These are phyloP conservation scores for Collybiopsis luxurians DNA, from an alignment of 768 basidiomycete genomes.

Conservation along the genomic window DNA sequence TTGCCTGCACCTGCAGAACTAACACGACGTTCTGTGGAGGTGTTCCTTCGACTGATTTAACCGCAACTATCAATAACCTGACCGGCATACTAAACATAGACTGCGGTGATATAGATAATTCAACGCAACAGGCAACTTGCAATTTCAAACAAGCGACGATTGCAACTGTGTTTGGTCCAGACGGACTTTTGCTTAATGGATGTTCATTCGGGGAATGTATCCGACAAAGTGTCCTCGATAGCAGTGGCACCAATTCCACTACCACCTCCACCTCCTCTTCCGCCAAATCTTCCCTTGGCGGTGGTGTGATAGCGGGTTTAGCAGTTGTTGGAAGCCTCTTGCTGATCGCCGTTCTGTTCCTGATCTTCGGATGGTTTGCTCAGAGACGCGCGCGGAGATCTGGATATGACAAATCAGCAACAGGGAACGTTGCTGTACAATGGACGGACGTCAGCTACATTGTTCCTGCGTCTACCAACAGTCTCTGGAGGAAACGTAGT, in stretches of 20 bases:
- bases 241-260: conserved; percentile 34
- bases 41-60: conserved; percentile 43
- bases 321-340: conserved; percentile 77
- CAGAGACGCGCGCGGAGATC: conserved; percentile 62
- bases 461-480: conserved; percentile 33
- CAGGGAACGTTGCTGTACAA: conserved; percentile 57
- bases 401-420: conserved; percentile 34
- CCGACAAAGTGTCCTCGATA: conserved; percentile 73
- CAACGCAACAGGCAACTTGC: conserved; percentile 56
- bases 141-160: conserved; percentile 73
- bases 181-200: conserved; percentile 67
- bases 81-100: conserved; percentile 63
- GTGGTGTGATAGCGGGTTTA: conserved; percentile 89
- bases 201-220: conserved; percentile 93
- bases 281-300: conserved; percentile 50
- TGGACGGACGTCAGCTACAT: conserved; percentile 73
- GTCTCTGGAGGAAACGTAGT: conserved; percentile 12
- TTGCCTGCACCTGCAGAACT: conserved; percentile 71
- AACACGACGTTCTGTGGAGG: conserved; percentile 77
- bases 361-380: conserved; percentile 58
- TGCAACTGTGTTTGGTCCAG: conserved; percentile 65
- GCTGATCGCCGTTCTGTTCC: conserved; percentile 50
- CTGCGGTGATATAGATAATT: conserved; percentile 50
- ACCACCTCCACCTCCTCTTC: conserved; percentile 20
- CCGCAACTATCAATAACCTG: conserved; percentile 62